Percentiles rank a stretch among this genome's conserved stretches.
phyloP scores from a whole-genome alignment of 768 basidiomycete species.

The Amanita inopinata region DNA sequence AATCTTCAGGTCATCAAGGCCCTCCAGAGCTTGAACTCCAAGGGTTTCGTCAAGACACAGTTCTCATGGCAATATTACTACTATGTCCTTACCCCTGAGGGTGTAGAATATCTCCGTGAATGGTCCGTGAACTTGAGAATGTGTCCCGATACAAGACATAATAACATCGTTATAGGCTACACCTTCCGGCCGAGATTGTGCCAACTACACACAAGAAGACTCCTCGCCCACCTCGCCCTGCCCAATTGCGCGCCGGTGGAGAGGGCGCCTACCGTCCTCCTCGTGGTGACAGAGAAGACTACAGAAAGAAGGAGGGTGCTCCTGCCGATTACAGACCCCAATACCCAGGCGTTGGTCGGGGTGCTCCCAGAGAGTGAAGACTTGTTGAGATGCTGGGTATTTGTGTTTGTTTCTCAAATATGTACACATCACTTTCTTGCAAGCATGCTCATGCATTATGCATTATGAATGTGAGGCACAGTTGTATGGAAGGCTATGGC shows the following conservation, averaged over 20 bases:
- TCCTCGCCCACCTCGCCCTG: constrained; percentile 77
- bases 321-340: constrained; percentile 85
- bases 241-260: constrained; percentile 58
- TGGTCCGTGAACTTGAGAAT: constrained; percentile 33
- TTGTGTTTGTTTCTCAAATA: constrained; percentile 4
- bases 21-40: constrained; percentile 58
- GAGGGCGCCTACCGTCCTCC: constrained; percentile 78
- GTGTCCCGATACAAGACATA: not conserved
- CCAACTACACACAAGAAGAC: constrained; percentile 98
- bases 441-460: constrained; percentile 2
- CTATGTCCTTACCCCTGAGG: constrained; percentile 94
- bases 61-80: constrained; percentile 99
- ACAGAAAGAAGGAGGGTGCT: constrained; percentile 86
- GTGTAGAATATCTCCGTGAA: constrained; percentile 94
- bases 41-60: constrained; percentile 94
- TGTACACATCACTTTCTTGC: not conserved
- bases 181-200: constrained; percentile 93
- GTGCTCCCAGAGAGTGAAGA: constrained; percentile 63
- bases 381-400: not conserved
- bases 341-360: constrained; percentile 84
- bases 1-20: constrained; percentile 68
- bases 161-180: constrained; percentile 61
- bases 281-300: constrained; percentile 83
- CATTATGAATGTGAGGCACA: not conserved
- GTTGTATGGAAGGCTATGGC: not conserved